Conservation (phyloP, 441 rosid genomes). For the Populus tomentosa region DNA sequence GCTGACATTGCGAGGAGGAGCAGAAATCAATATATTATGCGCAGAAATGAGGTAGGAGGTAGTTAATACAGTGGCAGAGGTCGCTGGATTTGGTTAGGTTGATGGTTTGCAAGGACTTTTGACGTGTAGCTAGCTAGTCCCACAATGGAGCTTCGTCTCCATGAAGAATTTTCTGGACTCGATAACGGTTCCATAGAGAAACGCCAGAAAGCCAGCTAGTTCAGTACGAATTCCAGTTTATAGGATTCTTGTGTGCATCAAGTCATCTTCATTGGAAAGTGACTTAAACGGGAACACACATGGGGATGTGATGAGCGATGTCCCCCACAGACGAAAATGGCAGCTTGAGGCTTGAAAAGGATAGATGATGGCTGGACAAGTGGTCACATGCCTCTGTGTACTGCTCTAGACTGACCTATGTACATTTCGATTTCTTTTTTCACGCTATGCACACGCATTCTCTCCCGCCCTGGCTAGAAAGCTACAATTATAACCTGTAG, state of each 20-base stretch:
- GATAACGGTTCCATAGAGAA: not conserved
- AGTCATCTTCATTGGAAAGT: slow-evolving; percentile 17
- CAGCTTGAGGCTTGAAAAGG: slow-evolving; percentile 15
- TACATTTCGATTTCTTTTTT: no score
- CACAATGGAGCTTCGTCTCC: not conserved
- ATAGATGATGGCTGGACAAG: slow-evolving; percentile 14
- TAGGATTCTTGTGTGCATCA: slow-evolving; percentile 1
- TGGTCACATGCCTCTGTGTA: slow-evolving; percentile 25
- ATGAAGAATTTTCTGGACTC: not conserved
- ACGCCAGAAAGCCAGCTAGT: slow-evolving; percentile 19
- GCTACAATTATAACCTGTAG: not conserved
- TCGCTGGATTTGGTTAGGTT: no score
- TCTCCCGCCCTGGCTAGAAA: not conserved
- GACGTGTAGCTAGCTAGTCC: no score
- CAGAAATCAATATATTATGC: no score
- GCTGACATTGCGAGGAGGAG: no score
- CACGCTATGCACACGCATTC: not conserved
- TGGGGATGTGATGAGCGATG: not conserved
- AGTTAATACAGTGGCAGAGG: no score
- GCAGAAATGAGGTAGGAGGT: no score
- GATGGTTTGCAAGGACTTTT: no score
- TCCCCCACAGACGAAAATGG: slow-evolving; percentile 12
- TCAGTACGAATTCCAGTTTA: slow-evolving; percentile 9
- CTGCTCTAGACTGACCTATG: not conserved
- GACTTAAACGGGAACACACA: slow-evolving; percentile 10